These are phyloP conservation scores for Andrographis paniculata DNA, from an alignment of 305 asterid species.

Conservation along the genomic window DNA sequence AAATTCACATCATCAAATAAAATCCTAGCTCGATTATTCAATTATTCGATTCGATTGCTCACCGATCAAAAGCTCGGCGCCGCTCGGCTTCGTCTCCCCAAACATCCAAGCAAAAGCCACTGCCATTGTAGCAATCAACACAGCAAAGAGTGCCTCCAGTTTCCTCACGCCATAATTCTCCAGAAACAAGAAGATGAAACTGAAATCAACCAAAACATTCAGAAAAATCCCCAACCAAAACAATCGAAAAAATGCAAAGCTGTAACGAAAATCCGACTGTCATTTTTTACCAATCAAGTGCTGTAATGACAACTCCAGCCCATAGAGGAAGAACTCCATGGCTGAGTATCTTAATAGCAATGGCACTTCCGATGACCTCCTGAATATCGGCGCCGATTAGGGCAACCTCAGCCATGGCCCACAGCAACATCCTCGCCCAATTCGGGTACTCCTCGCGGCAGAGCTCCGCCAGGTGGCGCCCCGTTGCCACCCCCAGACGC, in stretches of 20 bases:
- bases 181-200: slow-evolving; percentile 78
- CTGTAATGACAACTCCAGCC: slow-evolving; percentile 86
- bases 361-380: slow-evolving; percentile 94
- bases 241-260: too few relatives aligned
- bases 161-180: slow-evolving; percentile 94
- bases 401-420: slow-evolving; percentile 94
- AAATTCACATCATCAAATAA: not conserved
- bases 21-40: too few relatives aligned
- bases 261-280: too few relatives aligned
- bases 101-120: slow-evolving; percentile 93
- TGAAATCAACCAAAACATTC: slow-evolving; percentile 14
- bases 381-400: slow-evolving; percentile 87
- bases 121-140: slow-evolving; percentile 81
- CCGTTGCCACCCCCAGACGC: slow-evolving; percentile 88
- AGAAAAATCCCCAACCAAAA: too few relatives aligned
- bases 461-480: slow-evolving; percentile 82
- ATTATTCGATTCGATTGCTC: slow-evolving; percentile 17
- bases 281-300: slow-evolving; percentile 84
- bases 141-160: slow-evolving; percentile 88
- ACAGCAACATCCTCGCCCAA: slow-evolving; percentile 76
- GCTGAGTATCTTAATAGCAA: slow-evolving; percentile 77
- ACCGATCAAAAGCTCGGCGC: slow-evolving; percentile 70
- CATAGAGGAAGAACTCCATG: slow-evolving; percentile 72
- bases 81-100: slow-evolving; percentile 82
- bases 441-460: slow-evolving; percentile 92